Base-by-base conservation (phyloP, 176 grass and related monocot genomes). In the Panicum miliaceum region DNA sequence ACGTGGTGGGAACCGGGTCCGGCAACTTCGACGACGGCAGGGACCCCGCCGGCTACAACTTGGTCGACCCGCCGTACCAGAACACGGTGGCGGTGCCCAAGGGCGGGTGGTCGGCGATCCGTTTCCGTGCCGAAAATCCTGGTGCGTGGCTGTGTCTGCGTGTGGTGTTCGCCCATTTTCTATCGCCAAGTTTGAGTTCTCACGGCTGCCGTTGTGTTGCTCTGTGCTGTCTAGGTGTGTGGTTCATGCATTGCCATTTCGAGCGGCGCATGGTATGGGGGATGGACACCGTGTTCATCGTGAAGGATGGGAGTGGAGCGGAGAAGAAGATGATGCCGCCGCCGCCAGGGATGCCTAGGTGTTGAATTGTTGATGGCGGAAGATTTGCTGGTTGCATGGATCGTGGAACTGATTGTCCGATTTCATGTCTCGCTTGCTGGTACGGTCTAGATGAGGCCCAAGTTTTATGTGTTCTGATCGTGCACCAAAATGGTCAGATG, bases 171-270 rank as follows among this genome's bases (percentile, higher is more conserved):
- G n/a, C 57, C 2, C 57, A 18, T 11, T 29, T 1, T 38, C 8
- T 41, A 41, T n/a, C 29, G 27, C 3, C 1, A 25, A 12, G 0
- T 45, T 12, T 42, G 12, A 0, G 5, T 71, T 68, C 3, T 68
- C 3, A 41, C 3, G 7, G 12, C 3, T 32, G 5, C 11, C 1
- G 7, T 59, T n/a, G 0, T 52, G 20, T 10, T 9, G 8, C 7
- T n/a, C 57, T 57, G 18, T 3, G 6, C 32, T 69, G 0, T 74
- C 71, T 51, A 88, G 88, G 79, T 37, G 91, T 92, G 60, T 95
- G 90, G 86, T 90, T 90, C 59, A 90, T 95, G 88, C 93, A 95
- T 65, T 95, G 93, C 19, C 88, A 95, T 64, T 92, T 86, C 3
- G 90, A 92, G 23, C 79, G 88, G 18, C 90, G 92, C 57, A 71